Conservation (phyloP, 163 green algal genomes). For the Scenedesmus sp. region DNA sequence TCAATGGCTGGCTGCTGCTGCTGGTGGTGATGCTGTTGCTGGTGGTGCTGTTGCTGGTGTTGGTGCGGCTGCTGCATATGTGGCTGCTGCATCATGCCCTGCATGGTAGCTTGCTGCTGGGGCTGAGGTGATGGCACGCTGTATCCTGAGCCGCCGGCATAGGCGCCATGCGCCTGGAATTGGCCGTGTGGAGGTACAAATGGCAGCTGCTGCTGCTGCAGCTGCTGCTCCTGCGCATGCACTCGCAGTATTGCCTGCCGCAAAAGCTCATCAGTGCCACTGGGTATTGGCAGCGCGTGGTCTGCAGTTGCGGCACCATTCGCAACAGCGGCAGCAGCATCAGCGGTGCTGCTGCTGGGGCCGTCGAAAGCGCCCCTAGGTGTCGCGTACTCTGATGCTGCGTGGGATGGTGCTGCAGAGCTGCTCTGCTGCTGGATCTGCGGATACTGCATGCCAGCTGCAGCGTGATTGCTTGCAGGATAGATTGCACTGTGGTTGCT, state of each 20-base stretch:
- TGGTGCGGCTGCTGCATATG: neutral
- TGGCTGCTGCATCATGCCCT: neutral
- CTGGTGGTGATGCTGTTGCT: neutral
- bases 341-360: no score
- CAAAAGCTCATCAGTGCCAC: neutral
- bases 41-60: neutral
- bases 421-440: neutral
- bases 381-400: neutral
- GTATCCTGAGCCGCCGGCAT: no score
- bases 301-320: neutral
- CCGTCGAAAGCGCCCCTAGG: neutral
- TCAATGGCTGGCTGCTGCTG: slow-evolving; percentile 12
- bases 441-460: neutral
- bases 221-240: slow-evolving; percentile 19
- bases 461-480: no score
- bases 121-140: neutral
- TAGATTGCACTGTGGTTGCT: neutral
- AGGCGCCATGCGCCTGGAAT: no score
- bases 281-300: neutral
- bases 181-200: no score
- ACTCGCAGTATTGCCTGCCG: neutral
- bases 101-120: neutral
- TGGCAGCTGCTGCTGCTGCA: slow-evolving; percentile 1
- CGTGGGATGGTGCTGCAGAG: neutral
- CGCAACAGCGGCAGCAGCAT: neutral